Conservation (phyloP, 257 asterid species). For the Solanum appendiculatum region DNA sequence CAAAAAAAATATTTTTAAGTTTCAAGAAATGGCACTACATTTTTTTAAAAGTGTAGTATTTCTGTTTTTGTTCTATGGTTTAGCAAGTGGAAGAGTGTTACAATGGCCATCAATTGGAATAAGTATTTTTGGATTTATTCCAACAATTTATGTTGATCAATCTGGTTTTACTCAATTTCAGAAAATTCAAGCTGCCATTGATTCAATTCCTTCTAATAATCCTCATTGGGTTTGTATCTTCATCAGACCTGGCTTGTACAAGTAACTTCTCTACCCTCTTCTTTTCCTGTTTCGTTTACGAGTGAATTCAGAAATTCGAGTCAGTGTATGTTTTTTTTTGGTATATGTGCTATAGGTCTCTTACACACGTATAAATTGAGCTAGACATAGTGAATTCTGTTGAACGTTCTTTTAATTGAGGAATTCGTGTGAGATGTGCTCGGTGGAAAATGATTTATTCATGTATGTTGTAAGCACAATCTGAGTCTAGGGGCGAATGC, state of each 20-base stretch:
- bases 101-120: not conserved
- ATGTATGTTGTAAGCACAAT: not conserved
- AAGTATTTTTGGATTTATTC: not conserved
- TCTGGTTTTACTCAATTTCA: slow-evolving; percentile 8
- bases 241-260: slow-evolving; percentile 41
- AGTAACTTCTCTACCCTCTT: slow-evolving; percentile 7
- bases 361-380: not conserved
- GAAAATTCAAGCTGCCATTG: slow-evolving; percentile 45
- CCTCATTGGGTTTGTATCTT: slow-evolving; percentile 27
- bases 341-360: not conserved
- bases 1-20: not conserved
- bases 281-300: not conserved
- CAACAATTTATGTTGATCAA: slow-evolving; percentile 27
- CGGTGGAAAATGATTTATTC: not conserved
- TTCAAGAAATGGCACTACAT: not conserved
- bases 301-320: not conserved
- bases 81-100: not conserved
- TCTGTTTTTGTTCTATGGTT: not conserved
- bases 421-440: not conserved
- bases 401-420: not conserved
- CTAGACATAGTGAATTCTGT: not conserved
- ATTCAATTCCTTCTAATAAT: slow-evolving; percentile 38
- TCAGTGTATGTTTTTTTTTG: not conserved
- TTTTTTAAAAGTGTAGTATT: not conserved
- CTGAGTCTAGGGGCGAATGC: not conserved